Conservation (phyloP, 164 flowering plant species). For the Vitis labrusca region DNA sequence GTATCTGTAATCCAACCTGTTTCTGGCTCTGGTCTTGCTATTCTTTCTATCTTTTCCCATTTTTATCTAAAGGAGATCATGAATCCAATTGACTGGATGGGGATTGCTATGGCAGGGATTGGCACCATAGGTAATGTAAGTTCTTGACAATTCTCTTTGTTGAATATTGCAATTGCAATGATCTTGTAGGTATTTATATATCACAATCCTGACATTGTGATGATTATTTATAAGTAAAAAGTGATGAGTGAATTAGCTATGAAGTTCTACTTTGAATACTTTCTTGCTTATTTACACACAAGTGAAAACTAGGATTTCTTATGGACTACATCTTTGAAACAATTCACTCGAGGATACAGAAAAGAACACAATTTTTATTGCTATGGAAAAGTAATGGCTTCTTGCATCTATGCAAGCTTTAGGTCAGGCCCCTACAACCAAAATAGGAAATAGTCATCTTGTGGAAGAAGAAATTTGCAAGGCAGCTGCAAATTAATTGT, state of each 20-base stretch:
- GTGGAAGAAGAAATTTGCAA: no score
- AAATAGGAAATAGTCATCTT: no score
- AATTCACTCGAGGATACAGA: no score
- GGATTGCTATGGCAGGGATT: constrained; percentile 82
- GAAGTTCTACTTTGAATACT: no score
- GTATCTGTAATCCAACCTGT: constrained; percentile 98
- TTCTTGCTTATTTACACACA: no score
- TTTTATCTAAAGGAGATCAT: constrained; percentile 87
- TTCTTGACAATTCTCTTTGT: constrained; percentile 16
- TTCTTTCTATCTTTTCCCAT: constrained; percentile 92
- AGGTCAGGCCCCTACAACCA: no score
- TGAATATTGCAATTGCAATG: neutral
- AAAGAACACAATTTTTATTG: no score
- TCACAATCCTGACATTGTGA: neutral
- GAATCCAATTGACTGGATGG: constrained; percentile 95
- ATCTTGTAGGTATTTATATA: constrained; percentile 1
- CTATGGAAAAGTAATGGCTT: no score
- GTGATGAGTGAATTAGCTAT: neutral
- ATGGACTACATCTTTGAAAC: no score
- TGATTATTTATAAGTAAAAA: neutral
- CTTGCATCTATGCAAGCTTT: no score
- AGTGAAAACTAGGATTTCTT: no score
- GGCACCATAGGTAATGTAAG: constrained; percentile 98
- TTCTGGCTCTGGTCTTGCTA: constrained; percentile 98
- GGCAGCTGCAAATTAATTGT: no score